Evolutionary conservation across 306 rosid species (phyloP).

Genomic region (Cucumis melo): DNA sequence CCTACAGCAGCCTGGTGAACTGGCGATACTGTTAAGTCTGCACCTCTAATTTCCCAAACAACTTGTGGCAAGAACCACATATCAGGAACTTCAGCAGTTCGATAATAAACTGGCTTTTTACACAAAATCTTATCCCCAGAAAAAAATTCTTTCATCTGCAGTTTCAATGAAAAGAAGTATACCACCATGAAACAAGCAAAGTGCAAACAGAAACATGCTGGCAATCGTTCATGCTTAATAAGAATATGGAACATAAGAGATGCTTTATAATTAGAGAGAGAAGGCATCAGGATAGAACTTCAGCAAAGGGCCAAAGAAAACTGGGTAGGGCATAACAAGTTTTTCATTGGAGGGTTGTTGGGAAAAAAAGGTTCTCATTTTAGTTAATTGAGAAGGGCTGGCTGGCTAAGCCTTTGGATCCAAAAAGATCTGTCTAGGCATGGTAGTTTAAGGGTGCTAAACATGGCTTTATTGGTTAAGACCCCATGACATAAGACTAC

Average conservation of each 20-base stretch:
- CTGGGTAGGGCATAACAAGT: no score
- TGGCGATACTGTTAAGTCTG: slow-evolving; percentile 79
- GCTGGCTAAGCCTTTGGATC: no score
- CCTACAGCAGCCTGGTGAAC: slow-evolving; percentile 86
- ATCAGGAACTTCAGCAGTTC: slow-evolving; percentile 64
- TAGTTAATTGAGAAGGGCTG: no score
- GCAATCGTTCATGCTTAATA: not conserved
- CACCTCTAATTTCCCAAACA: slow-evolving; percentile 87
- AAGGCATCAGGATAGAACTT: no score
- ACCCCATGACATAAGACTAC: no score
- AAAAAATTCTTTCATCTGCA: slow-evolving; percentile 73
- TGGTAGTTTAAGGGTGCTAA: no score
- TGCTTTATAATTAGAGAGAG: not conserved
- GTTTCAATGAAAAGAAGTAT: not conserved
- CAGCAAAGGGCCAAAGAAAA: no score
- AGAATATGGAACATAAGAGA: not conserved
- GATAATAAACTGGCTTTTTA: slow-evolving; percentile 68
- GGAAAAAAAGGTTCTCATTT: no score
- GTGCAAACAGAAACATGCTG: not conserved
- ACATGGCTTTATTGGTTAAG: no score
- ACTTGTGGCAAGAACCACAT: slow-evolving; percentile 57
- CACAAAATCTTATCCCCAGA: slow-evolving; percentile 51
- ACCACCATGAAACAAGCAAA: not conserved
- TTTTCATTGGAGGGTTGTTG: no score
- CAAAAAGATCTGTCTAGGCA: no score